A percentile compares a stretch with the other conserved stretches of the same genome.
Conservation (phyloP, 2,329 filamentous ascomycete species). For the Ophiosphaerella herpotricha region DNA sequence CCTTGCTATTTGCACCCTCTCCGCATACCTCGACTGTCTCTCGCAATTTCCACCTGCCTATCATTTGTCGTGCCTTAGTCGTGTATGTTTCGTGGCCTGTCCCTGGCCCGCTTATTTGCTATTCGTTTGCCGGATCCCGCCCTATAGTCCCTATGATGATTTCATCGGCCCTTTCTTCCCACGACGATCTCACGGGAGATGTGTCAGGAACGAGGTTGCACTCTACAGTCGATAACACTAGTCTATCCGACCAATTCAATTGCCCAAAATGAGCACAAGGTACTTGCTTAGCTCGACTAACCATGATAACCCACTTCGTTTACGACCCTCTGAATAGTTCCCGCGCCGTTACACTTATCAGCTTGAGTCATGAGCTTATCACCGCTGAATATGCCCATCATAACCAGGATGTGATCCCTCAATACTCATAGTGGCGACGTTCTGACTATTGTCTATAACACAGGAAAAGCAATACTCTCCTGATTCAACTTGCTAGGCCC, state of each 20-base stretch:
- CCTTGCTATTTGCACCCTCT: conserved; percentile 2
- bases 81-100: conserved; percentile 7
- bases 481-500: no score
- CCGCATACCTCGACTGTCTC: conserved; percentile 7
- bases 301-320: no score
- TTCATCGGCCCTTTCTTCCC: conserved; percentile 10
- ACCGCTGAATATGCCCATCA: no score
- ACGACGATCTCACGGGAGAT: conserved; percentile 7
- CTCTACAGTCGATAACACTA: neutral
- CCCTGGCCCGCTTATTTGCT: conserved; percentile 2
- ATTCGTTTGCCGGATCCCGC: conserved; percentile 9
- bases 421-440: no score
- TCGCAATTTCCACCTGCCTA: conserved; percentile 12
- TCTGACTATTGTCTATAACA: no score
- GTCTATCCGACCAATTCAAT: neutral
- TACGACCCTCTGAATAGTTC: no score
- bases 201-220: conserved; percentile 4
- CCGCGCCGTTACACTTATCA: no score
- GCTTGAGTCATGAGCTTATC: no score
- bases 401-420: no score
- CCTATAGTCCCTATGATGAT: conserved; percentile 24
- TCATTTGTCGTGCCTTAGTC: neutral
- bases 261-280: neutral
- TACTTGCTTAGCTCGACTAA: neutral
- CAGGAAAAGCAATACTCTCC: no score